Evolutionary conservation across 2,329 filamentous ascomycete species (phyloP).

Genomic region (Hypoxylon sp.): DNA sequence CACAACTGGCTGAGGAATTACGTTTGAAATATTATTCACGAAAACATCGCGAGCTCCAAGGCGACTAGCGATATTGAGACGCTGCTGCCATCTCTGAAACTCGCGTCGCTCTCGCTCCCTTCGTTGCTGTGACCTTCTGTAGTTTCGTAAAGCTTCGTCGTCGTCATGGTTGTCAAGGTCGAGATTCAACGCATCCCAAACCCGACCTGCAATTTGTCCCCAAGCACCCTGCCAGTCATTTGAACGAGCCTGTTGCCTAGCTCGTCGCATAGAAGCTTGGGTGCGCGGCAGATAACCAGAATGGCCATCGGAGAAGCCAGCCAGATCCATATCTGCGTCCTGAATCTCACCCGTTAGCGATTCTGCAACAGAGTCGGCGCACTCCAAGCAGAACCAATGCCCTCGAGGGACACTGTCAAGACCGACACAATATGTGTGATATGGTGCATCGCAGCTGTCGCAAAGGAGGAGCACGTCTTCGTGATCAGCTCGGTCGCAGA

Average conservation of each 20-base stretch:
- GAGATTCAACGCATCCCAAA: conserved; percentile 78
- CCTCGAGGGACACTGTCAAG: conserved; percentile 82
- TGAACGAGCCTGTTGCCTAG: conserved; percentile 75
- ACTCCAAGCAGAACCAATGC: conserved; percentile 93
- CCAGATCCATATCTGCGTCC: conserved; percentile 48
- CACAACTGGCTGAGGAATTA: conserved; percentile 73
- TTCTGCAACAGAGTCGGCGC: conserved; percentile 63
- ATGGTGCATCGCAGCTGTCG: conserved; percentile 89
- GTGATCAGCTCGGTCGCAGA: conserved; percentile 85
- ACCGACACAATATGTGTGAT: conserved; percentile 93
- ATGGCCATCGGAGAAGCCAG: conserved; percentile 48
- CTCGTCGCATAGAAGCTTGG: conserved; percentile 69
- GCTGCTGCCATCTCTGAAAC: conserved; percentile 83
- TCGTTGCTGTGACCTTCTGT: conserved; percentile 67
- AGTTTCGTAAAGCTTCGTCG: conserved; percentile 70
- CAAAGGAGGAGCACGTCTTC: conserved; percentile 90
- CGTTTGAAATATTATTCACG: conserved; percentile 69
- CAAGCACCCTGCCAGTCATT: conserved; percentile 92
- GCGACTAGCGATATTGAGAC: conserved; percentile 84
- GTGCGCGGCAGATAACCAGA: conserved; percentile 67
- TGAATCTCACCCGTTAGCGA: conserved; percentile 60
- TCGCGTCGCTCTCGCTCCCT: conserved; percentile 69
- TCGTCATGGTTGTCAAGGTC: conserved; percentile 92
- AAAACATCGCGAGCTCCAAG: conserved; percentile 83
- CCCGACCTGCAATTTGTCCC: conserved; percentile 73